Percentiles rank a stretch among this genome's conserved stretches.
Evolutionary conservation across 148 eudicot species (phyloP).

Genomic region (Amaranthus palmeri): DNA sequence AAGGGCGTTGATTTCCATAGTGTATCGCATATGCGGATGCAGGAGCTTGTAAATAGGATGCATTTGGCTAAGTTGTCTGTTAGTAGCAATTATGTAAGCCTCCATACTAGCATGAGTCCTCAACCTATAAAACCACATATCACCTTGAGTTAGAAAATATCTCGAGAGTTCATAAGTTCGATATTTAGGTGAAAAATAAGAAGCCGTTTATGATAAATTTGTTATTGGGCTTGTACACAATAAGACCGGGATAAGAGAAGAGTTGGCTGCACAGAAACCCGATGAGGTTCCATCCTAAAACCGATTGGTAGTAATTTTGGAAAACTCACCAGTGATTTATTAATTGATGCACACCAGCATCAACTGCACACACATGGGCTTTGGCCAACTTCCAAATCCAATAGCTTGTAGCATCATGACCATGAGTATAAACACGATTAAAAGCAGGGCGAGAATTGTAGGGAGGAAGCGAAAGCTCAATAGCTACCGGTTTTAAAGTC

Average conservation of each 20-base stretch:
- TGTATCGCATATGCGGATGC: slow-evolving; percentile 90
- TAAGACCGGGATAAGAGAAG: too few relatives aligned
- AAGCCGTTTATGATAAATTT: too few relatives aligned
- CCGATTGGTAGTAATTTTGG: too few relatives aligned
- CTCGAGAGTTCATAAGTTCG: too few relatives aligned
- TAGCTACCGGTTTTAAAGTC: slow-evolving; percentile 58
- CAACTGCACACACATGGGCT: slow-evolving; percentile 86
- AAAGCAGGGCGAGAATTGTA: slow-evolving; percentile 39
- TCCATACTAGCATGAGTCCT: slow-evolving; percentile 89
- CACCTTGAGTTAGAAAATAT: slow-evolving; percentile 3
- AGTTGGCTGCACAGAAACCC: too few relatives aligned
- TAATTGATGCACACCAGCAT: slow-evolving; percentile 86
- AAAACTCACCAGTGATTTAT: slow-evolving; percentile 81
- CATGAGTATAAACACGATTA: slow-evolving; percentile 63
- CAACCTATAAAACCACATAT: slow-evolving; percentile 51
- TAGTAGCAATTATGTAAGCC: slow-evolving; percentile 84
- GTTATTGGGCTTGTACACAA: too few relatives aligned
- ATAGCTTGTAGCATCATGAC: slow-evolving; percentile 66
- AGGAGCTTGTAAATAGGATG: slow-evolving; percentile 85
- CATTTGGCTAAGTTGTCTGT: slow-evolving; percentile 88
- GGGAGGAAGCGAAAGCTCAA: slow-evolving; percentile 87
- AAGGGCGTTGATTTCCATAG: slow-evolving; percentile 86
- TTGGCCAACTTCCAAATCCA: slow-evolving; percentile 93
- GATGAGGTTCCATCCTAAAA: too few relatives aligned
- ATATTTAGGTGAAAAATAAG: too few relatives aligned